Evolutionary conservation across 1,139 yeast genomes (phyloP).

Genomic region (Candida sanyaensis): DNA sequence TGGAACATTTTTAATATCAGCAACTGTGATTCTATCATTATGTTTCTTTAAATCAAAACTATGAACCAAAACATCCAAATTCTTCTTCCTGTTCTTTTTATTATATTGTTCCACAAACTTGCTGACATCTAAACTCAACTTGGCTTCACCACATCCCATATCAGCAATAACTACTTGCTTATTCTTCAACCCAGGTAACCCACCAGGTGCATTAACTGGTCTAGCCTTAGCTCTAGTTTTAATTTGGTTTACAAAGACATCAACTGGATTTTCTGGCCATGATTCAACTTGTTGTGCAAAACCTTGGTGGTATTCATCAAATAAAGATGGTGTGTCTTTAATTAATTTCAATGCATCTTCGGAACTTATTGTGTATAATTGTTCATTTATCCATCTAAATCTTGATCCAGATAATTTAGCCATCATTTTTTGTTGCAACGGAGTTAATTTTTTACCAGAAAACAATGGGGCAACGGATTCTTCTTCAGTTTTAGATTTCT

Average conservation of each 20-base stretch:
- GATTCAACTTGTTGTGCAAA: conserved; percentile 91
- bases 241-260: conserved; percentile 77
- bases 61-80: conserved; percentile 64
- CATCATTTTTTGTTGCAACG: conserved; percentile 94
- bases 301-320: conserved; percentile 94
- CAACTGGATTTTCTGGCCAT: conserved; percentile 99
- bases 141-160: conserved; percentile 99
- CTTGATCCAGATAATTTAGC: conserved; percentile 92
- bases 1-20: conserved; percentile 92
- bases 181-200: conserved; percentile 68
- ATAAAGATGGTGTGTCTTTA: conserved; percentile 79
- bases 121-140: conserved; percentile 66
- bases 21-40: conserved; percentile 88
- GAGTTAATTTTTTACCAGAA: conserved; percentile 60
- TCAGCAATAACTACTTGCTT: conserved; percentile 80
- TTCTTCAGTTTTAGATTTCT: background rate
- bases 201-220: conserved; percentile 92
- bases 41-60: conserved; percentile 89
- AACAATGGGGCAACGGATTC: conserved; percentile 19
- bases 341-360: conserved; percentile 74
- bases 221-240: conserved; percentile 56
- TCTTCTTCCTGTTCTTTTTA: conserved; percentile 34
- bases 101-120: conserved; percentile 46
- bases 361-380: conserved; percentile 82
- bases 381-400: conserved; percentile 97